Base-by-base conservation (phyloP, 805 yeast species). In the Saccharomyces eubayanus region DNA sequence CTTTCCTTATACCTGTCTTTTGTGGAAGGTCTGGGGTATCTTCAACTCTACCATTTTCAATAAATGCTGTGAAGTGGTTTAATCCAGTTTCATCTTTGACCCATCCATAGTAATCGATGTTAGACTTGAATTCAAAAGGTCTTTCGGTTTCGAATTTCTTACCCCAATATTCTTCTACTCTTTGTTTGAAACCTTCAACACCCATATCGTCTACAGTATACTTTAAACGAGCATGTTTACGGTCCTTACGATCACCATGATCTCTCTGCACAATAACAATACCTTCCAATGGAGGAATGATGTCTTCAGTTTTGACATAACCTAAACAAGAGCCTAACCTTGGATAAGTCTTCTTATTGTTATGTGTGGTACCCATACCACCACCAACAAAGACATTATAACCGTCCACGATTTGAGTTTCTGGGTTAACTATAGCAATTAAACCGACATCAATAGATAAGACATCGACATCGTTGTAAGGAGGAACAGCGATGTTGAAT, bases 291-390 rank as follows among this genome's bases (percentile, higher is more conserved):
- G 85, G 96, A 51, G 79, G 72, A 57, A 82, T 83, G 49, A 89
- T 78, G 69, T 89, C 80, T 50, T 84, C 91, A 56, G 76, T 76
- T 3, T 81, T 59, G 49, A 84, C 83, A 66, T 74, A 92, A 28
- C 98, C 98, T 60, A 92, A 79, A 72, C 82, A 74, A 20, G 96
- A 85, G 58, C 96, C 98, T 5, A 96, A 82, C 74, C 98, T 82
- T 64, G 98, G 98, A 69, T 92, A 92, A 0, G 98, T 92, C 78
- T 92, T 92, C 67, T 85, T 86, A 76, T 92, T 92, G 79, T 91
- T 92, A 71, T 92, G 98, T 12, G 98, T 92, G 46, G 96, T 82
- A 64, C 98, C 98, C 98, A 92, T 92, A 78, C 98, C 98, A 75
- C 98, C 98, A 72, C 98, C 98, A 59, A 85, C 96, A 56, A 87